A percentile compares a stretch with the other conserved stretches of the same genome.
Conservation (phyloP, 805 yeast species). For the Candida easanensis region DNA sequence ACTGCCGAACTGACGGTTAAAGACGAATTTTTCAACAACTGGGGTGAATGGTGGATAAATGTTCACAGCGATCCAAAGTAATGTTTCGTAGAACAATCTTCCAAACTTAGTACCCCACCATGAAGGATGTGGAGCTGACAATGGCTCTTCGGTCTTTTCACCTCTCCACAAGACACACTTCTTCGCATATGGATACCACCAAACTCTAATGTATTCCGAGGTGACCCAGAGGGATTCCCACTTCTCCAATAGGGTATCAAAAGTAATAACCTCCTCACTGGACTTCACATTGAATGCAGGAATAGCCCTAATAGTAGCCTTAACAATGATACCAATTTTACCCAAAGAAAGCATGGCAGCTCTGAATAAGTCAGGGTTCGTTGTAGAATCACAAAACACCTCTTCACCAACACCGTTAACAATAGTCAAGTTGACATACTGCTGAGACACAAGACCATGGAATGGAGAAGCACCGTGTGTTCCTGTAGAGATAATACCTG, state of each 20-base stretch:
- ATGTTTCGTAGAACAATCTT: slow-evolving; percentile 71
- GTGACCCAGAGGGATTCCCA: slow-evolving; percentile 86
- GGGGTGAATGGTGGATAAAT: slow-evolving; percentile 79
- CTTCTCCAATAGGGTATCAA: slow-evolving; percentile 63
- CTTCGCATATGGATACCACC: slow-evolving; percentile 97
- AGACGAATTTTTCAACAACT: slow-evolving; percentile 77
- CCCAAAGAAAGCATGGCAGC: slow-evolving; percentile 88
- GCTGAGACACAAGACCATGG: slow-evolving; percentile 89
- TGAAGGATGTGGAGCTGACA: slow-evolving; percentile 62
- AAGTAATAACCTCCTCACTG: slow-evolving; percentile 75
- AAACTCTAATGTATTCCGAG: slow-evolving; percentile 85
- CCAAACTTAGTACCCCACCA: slow-evolving; percentile 88
- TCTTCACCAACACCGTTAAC: slow-evolving; percentile 76
- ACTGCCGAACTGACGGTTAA: slow-evolving; percentile 77
- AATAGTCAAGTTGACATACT: slow-evolving; percentile 72
- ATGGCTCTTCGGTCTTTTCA: slow-evolving; percentile 61
- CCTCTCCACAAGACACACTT: slow-evolving; percentile 93
- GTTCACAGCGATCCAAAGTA: slow-evolving; percentile 77
- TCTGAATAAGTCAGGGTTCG: slow-evolving; percentile 67
- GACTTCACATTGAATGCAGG: slow-evolving; percentile 83
- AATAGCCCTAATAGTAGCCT: slow-evolving; percentile 79
- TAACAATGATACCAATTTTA: slow-evolving; percentile 83
- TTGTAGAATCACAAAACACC: slow-evolving; percentile 44
- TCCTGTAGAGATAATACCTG: slow-evolving; percentile 95
- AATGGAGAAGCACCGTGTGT: slow-evolving; percentile 94